These are phyloP conservation scores for Kurtzmaniella cleridarum DNA, from an alignment of 805 yeast genomes.

Conservation along the genomic window DNA sequence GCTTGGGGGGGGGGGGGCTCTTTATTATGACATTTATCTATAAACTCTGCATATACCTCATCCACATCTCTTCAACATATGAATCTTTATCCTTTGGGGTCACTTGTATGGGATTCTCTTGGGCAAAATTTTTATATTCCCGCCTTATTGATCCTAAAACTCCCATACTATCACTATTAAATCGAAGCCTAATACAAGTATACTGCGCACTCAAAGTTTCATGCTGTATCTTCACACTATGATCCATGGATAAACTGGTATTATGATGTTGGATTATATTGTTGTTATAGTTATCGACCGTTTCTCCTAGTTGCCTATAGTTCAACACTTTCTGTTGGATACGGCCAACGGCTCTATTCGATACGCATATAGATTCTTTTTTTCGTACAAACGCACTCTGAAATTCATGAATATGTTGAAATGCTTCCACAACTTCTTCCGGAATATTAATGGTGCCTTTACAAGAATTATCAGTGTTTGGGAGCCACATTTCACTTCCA, in stretches of 20 bases:
- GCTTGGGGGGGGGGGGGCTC: too few relatives aligned
- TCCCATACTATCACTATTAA: conserved; percentile 19
- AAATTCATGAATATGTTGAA: conserved; percentile 24
- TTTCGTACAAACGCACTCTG: conserved; percentile 26
- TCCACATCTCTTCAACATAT: conserved; percentile 9
- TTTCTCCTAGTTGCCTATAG: conserved; percentile 22
- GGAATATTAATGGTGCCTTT: not conserved
- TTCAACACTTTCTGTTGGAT: conserved; percentile 33
- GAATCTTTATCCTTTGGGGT: conserved; percentile 8
- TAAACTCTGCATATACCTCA: conserved; percentile 7
- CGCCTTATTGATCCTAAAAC: conserved; percentile 20
- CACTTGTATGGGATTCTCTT: not conserved
- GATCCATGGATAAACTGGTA: conserved; percentile 7
- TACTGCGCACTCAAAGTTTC: conserved; percentile 32
- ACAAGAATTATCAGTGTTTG: conserved; percentile 4
- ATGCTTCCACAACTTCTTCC: conserved; percentile 11
- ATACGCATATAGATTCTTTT: conserved; percentile 6
- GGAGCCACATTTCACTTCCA: not conserved
- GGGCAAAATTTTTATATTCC: not conserved
- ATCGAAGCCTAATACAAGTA: conserved; percentile 31
- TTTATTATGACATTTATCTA: too few relatives aligned
- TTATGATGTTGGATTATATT: not conserved
- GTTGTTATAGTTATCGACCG: not conserved
- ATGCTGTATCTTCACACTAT: conserved; percentile 28
- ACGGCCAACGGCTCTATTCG: conserved; percentile 13